Percentiles rank a stretch among this genome's conserved stretches.
Conservation (phyloP, 129 eudicot genomes). For the Deinandra increscens region DNA sequence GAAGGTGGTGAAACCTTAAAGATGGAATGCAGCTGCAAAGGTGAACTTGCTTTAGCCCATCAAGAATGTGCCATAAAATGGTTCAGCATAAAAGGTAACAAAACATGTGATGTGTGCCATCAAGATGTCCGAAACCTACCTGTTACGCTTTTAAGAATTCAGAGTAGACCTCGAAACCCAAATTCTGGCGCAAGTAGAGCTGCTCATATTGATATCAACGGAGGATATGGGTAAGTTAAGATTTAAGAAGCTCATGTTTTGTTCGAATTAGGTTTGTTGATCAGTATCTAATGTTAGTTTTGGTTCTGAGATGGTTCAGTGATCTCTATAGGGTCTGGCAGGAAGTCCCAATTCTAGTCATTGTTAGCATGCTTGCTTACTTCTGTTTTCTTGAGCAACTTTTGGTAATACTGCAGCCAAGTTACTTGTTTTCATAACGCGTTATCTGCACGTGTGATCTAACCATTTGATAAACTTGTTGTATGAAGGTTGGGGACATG, state of each 20-base stretch:
- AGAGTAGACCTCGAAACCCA: slow-evolving; percentile 44
- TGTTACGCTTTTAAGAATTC: slow-evolving; percentile 81
- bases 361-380: slow-evolving; percentile 93
- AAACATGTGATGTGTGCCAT: slow-evolving; percentile 86
- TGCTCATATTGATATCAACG: slow-evolving; percentile 40
- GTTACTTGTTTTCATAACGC: not conserved
- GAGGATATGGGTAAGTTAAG: slow-evolving; percentile 65
- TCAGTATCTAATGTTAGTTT: slow-evolving; percentile 24
- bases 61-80: slow-evolving; percentile 93
- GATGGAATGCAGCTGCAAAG: slow-evolving; percentile 97
- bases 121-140: slow-evolving; percentile 81
- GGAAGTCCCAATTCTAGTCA: slow-evolving; percentile 87
- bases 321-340: slow-evolving; percentile 84
- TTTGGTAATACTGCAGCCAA: slow-evolving; percentile 58
- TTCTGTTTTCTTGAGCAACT: slow-evolving; percentile 96
- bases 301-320: slow-evolving; percentile 28
- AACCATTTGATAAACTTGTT: slow-evolving; percentile 10
- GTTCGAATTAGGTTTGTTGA: slow-evolving; percentile 13
- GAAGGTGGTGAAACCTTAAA: slow-evolving; percentile 97
- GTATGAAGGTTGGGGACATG: slow-evolving; percentile 62
- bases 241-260: no score
- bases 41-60: slow-evolving; percentile 93
- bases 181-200: slow-evolving; percentile 29
- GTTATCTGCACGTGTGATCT: not conserved
- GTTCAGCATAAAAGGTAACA: slow-evolving; percentile 95